phyloP scores from a whole-genome alignment of 1,139 yeast species.

The Blastobotrys malaysiensis region DNA sequence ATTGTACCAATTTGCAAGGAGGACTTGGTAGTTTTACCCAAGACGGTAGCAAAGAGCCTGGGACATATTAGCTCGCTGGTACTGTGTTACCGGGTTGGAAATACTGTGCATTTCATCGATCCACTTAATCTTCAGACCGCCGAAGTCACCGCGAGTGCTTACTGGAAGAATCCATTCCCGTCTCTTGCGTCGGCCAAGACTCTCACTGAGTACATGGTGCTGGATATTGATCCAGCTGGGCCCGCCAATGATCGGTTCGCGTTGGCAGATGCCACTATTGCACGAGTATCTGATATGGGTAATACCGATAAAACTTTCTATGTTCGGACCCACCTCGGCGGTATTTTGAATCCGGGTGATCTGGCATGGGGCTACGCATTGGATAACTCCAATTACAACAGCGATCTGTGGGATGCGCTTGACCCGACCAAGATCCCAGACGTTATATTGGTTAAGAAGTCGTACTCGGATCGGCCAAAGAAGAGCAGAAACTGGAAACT shows the following conservation, averaged over 20 bases:
- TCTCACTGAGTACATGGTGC: constrained; percentile 77
- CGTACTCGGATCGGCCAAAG: constrained; percentile 74
- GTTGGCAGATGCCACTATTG: constrained; percentile 85
- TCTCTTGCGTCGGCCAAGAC: constrained; percentile 72
- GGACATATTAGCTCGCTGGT: constrained; percentile 58
- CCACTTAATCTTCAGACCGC: constrained; percentile 72
- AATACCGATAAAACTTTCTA: constrained; percentile 74
- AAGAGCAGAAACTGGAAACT: constrained; percentile 80
- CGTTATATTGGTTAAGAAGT: constrained; percentile 86
- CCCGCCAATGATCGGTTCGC: constrained; percentile 69
- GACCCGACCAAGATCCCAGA: constrained; percentile 62
- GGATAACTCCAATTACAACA: constrained; percentile 79
- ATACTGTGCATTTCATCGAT: constrained; percentile 78
- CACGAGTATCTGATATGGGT: constrained; percentile 86
- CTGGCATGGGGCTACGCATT: constrained; percentile 87
- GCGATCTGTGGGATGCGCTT: constrained; percentile 75
- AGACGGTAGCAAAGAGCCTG: constrained; percentile 71
- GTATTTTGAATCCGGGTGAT: constrained; percentile 93
- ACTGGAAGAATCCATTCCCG: constrained; percentile 78
- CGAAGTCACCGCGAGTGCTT: constrained; percentile 64
- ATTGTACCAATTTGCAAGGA: constrained; percentile 96
- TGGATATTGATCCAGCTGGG: constrained; percentile 94
- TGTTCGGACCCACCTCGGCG: constrained; percentile 89
- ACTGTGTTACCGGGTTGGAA: constrained; percentile 77
- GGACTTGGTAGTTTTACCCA: constrained; percentile 88